Evolutionary conservation across 352 stramenopile species (phyloP), one percentile per base, ranked within the genome.

Genomic region (Hyaloperonospora arabidopsidis): DNA sequence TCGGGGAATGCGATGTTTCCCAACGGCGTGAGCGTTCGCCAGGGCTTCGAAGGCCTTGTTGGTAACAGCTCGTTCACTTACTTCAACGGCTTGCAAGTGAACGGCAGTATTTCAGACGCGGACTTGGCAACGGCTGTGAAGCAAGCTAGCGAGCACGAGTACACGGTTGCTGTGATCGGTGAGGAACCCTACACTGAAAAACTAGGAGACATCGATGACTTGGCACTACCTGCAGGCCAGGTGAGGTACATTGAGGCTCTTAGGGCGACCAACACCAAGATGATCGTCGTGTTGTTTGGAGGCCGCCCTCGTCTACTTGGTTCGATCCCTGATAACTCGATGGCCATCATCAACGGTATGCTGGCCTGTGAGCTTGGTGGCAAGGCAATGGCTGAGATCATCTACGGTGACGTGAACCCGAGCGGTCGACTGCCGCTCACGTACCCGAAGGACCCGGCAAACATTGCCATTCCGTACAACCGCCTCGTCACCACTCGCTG

Each of bases 101-200:
- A 84, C 14, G 80, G 81, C 4, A 65, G 67, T 7, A 80, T 74
- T 57, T 57, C 54, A 5, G 55, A 64, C 15, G 46, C 45, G 1
- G 68, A 81, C 49, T 54, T 85, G 14, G 61, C 63, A 36, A 72
- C 62, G 23, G 70, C 63, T 32, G 85, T 82, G 39, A 19, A 63
- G 1, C 59, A 81, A 6, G 75, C 77, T 3, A 48, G 56, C 0
- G 58, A 68, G 22, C 51, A 77, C 5, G 34, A 66, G n/a, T 84
- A 86, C 65, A 85, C 81, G 0, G 65, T 95, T 14, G 68, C 85
- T 10, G 81, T 63, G 23, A 75, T 95, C 6, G 86, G 86, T 28
- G 86, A 95, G 52, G 39, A 35, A 2, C 43, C 67, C 5, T 95
- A 94, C 59, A 68, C 83, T 1, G 86, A 95, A 47, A 95, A 93